These are phyloP conservation scores for Globisporangium spiculum DNA, from an alignment of 352 stramenopile species.

Conservation along the genomic window DNA sequence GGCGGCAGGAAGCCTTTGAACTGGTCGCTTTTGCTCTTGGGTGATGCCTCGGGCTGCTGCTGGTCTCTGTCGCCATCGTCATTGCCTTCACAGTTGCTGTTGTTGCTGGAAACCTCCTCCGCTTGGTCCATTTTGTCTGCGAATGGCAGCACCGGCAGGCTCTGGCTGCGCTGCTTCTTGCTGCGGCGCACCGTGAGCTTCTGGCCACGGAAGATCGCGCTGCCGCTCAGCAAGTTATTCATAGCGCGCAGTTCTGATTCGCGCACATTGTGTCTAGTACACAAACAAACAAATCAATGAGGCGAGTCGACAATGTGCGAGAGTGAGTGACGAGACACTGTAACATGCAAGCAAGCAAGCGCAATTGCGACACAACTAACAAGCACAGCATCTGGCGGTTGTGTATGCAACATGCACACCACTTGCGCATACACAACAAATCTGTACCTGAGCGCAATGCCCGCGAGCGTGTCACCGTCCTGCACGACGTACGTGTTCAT, in stretches of 20 bases:
- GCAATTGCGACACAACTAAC: background rate
- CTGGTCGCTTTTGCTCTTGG: conserved; percentile 15
- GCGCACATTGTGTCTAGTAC: conserved; percentile 42
- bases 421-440: background rate
- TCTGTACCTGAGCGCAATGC: conserved; percentile 37
- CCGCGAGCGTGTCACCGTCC: conserved; percentile 38
- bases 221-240: conserved; percentile 46
- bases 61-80: background rate
- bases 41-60: conserved; percentile 17
- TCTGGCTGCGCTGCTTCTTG: conserved; percentile 40
- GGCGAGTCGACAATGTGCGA: background rate
- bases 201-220: conserved; percentile 36
- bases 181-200: conserved; percentile 34
- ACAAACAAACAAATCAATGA: background rate
- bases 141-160: conserved; percentile 29
- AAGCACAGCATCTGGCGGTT: background rate
- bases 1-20: conserved; percentile 7
- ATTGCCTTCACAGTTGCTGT: background rate
- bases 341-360: background rate
- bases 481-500: conserved; percentile 36
- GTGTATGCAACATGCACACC: background rate
- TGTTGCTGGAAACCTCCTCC: background rate
- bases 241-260: conserved; percentile 48
- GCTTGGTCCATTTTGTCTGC: conserved; percentile 11
- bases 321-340: background rate